Evolutionary conservation across 345 rosid species (phyloP), one percentile per base, ranked within the genome.

Genomic region (Moricandia arvensis): DNA sequence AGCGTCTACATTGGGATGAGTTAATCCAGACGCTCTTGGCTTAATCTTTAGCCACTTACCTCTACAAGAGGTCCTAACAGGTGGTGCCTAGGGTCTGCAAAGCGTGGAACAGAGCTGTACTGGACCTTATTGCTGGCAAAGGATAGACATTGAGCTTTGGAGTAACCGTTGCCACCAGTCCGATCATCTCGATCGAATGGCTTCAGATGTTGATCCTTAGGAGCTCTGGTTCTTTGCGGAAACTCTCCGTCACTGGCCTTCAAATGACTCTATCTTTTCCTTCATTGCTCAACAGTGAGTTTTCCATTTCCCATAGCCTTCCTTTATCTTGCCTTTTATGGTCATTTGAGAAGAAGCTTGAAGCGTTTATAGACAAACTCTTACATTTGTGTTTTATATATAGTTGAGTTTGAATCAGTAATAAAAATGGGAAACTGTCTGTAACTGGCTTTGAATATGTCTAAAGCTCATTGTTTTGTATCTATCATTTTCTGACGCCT

Each of bases 71-170:
- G 31, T 83, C 27, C 69, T 93, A 27, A 88, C 94, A 9, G 93
- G 93, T 93, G 51, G 83, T 93, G 37, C 97, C 98, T 2, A 78
- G 88, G 30, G 97, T 93, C 33, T 93, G 98, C 84, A 91, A 91
- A 81, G 87, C 96, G 16, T 93, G 98, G 98, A 68, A 78, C 78
- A 84, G 80, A 80, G 87, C 86, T 30, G 97, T 90, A 73, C 75
- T 12, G 98, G 96, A 68, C 94, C 98, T 70, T 91, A 91, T 71
- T 93, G 98, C 75, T 93, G 97, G 98, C 98, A 91, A 78, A 94
- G 89, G 85, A 85, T 93, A 35, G 90, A 90, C 80, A 83, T 93
- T 71, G 94, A 86, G 79, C 86, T 88, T 17, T 91, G 94, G 93
- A 87, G 97, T 69, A 75, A 74, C 29, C 63, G 71, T n/a, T 85